Evolutionary conservation across 306 rosid genomes (phyloP), one percentile per base, ranked within the genome.

Genomic region (Quercus rubra): DNA sequence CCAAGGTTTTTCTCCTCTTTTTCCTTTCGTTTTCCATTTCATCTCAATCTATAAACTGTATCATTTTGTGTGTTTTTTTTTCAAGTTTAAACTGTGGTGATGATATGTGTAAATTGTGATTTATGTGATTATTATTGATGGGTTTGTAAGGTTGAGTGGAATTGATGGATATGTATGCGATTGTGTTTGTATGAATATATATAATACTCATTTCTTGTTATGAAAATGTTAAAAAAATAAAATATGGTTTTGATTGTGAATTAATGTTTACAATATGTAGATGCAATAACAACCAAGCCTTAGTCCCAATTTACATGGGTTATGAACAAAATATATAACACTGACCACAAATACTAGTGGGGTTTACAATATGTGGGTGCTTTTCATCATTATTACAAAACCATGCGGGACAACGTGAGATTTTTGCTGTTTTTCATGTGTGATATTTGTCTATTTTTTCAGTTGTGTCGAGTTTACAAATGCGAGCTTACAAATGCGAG

Each of bases 1-100:
- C 99, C 4, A 92, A 92, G 97, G 99, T 91, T 52, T 35, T 55
- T 5, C n/a, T 23, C 31, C 30, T 30, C 10, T 38, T 7, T 35
- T 38, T 38, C 43, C 43, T 38, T 38, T 38, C 11, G 46, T 38
- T 38, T 38, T 38, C 46, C 46, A 7, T 38, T 38, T 38, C 46
- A 38, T 38, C 46, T 38, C 46, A 7, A 7, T 38, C 46, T 38
- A 38, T 38, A 38, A 38, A 7, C 0, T 38, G 46, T 38, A 7
- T 1, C 43, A 0, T 38, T 38, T 38, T 38, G 43, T 38, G 43
- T 38, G 10, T 7, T 10, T 38, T 7, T 7, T 23, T 8, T 38
- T 38, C 43, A 38, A 38, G 43, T 38, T 38, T 38, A 7, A 38
- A 38, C 43, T 7, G 43, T 38, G 10, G 43, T 38, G 10, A 7